Percentiles rank a stretch among this genome's conserved stretches.
phyloP scores from a whole-genome alignment of 169 alveolate species.

The Neospora caninum region DNA sequence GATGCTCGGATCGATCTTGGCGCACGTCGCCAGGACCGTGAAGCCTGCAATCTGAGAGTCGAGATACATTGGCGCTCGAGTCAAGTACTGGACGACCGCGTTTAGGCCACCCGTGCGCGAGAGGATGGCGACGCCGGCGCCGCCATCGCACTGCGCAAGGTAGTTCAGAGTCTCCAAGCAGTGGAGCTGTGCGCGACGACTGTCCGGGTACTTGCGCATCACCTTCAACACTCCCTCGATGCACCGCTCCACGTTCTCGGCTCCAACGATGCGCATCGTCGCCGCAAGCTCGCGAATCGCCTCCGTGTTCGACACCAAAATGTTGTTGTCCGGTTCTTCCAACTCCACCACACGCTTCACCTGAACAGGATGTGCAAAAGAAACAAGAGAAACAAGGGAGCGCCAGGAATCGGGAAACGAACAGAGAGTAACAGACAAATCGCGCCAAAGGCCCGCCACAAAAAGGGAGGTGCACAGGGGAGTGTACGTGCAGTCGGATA shows the following conservation, averaged over 20 bases:
- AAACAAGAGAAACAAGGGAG: neutral
- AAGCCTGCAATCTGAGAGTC: conserved; percentile 87
- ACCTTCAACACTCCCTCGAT: conserved; percentile 81
- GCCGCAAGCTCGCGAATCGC: conserved; percentile 79
- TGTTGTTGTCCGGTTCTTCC: conserved; percentile 87
- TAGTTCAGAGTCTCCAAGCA: conserved; percentile 82
- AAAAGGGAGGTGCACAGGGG: too few species aligned
- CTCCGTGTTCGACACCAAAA: conserved; percentile 81
- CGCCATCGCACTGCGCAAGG: conserved; percentile 79
- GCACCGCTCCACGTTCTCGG: conserved; percentile 74
- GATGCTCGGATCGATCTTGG: conserved; percentile 76
- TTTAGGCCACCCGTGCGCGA: conserved; percentile 79
- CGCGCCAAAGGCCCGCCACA: too few species aligned
- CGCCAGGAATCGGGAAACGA: neutral
- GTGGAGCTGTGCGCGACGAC: conserved; percentile 84
- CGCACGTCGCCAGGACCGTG: conserved; percentile 78
- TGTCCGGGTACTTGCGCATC: conserved; percentile 86
- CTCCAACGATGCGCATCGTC: conserved; percentile 71
- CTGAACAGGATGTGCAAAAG: conserved; percentile 25
- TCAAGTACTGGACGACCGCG: conserved; percentile 81
- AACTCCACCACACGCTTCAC: conserved; percentile 85
- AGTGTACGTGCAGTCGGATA: too few species aligned
- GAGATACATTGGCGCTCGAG: conserved; percentile 86
- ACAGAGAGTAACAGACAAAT: too few species aligned
- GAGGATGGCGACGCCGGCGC: conserved; percentile 76